These are phyloP conservation scores for Roridomyces roridus DNA, from an alignment of 768 basidiomycete genomes.

Conservation along the genomic window DNA sequence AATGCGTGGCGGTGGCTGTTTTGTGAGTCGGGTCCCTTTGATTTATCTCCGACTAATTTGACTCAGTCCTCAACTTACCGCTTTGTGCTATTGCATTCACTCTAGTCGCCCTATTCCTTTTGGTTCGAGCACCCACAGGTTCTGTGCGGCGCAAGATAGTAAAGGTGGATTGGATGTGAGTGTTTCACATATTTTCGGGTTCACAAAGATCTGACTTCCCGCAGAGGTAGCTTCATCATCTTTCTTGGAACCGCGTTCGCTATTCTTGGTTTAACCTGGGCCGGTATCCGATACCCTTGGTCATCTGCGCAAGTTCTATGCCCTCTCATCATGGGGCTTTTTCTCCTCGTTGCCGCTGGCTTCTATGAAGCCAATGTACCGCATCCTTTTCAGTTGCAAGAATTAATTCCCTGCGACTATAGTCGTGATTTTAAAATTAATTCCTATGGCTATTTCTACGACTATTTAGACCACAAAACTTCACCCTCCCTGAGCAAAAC, in stretches of 20 bases:
- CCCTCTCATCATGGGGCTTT: constrained; percentile 43
- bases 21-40: constrained; percentile 23
- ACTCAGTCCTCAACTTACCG: constrained; percentile 42
- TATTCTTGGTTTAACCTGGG: constrained; percentile 46
- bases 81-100: constrained; percentile 23
- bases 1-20: constrained; percentile 35
- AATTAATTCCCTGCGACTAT: no score
- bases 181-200: no score
- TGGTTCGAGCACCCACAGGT: constrained; percentile 32
- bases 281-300: constrained; percentile 44
- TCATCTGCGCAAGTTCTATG: constrained; percentile 38
- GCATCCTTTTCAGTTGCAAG: no score
- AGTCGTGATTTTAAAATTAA: no score
- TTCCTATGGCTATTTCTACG: no score
- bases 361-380: constrained; percentile 30
- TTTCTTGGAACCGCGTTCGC: constrained; percentile 34
- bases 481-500: no score
- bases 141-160: constrained; percentile 32
- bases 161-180: constrained; percentile 43
- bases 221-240: constrained; percentile 41
- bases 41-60: background rate
- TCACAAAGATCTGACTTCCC: no score
- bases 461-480: no score
- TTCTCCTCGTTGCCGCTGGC: constrained; percentile 33
- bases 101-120: constrained; percentile 25